Base-by-base conservation (phyloP, 306 rosid species). In the Citrullus mucosospermus region DNA sequence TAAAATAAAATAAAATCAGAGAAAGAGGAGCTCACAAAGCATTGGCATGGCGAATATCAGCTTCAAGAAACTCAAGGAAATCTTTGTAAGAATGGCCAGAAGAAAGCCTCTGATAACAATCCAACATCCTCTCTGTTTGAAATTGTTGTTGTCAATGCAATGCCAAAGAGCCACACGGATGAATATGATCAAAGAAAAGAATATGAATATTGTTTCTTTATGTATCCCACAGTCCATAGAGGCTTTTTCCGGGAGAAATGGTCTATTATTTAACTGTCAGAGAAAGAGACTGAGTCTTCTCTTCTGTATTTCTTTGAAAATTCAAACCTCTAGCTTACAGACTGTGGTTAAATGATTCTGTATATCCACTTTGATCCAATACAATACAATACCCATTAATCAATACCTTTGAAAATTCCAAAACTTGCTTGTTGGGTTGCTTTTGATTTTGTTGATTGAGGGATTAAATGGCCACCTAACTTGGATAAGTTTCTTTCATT, bases 11-110 rank as follows among this genome's bases (percentile, higher is more conserved):
- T 7, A 69, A 16, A 43, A 0, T 59, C 41, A 80, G 51, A 25
- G 43, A 75, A 46, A 36, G 65, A 63, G 48, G 48, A 81, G 80
- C 91, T 90, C 80, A 92, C 97, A 92, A 82, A 79, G 80, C 63
- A 84, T 92, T 92, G 76, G 97, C 95, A 81, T 88, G 91, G 58
- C 88, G 91, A 80, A 92, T 87, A 80, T 92, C 97, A 83, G 90
- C 85, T 80, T 92, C 90, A 34, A 92, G 89, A 81, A 84, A 85
- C 90, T 87, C 84, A 44, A 92, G 86, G 56, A 83, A 88, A 77
- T 90, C 97, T 4, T 81, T 82, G 66, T 84, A 86, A 85, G 89
- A 84, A 51, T 91, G 85, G 67, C 81, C 48, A 58, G 82, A 86
- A 79, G 88, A 80, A 75, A 90, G 89, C 66, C 82, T 87, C 63